Evolutionary conservation across 1,284 basidiomycete species (phyloP), one percentile per base, ranked within the genome.

Genomic region (Flammula alnicola): DNA sequence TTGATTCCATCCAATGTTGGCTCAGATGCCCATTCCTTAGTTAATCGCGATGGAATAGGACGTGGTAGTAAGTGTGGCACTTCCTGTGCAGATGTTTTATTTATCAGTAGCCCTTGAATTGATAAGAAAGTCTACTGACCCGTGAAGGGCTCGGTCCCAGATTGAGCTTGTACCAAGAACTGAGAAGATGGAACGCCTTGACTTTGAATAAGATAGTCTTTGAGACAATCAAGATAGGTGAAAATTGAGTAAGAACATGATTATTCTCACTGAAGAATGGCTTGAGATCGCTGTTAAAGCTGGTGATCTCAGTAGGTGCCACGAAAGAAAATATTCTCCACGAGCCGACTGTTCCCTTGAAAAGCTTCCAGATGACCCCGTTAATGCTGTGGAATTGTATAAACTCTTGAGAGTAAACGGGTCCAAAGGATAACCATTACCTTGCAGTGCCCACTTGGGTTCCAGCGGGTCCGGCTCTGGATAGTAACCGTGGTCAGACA

Each of bases 271-370:
- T 68, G 52, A 71, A 56, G 64, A 71, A 73, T 5, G 63, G 62
- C 47, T 68, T 68, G 35, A 71, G 61, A 30, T 73, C 69, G 14
- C 58, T 51, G 49, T 65, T 67, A 54, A 65, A 71, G 56, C 60
- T 61, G 23, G 65, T 69, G 39, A 68, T 64, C 58, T 72, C 64
- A 57, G 36, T 69, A 44, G 43, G 57, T 4, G 72, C 74, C 8
- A 76, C 68, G 50, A 68, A 72, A 2, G 70, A 70, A 54, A 68
- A 67, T 37, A 70, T 65, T 20, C 64, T 68, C 69, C 69, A 72
- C 19, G 63, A 68, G 14, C 55, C 54, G 12, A 72, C 69, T 7
- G 60, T 63, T 31, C 70, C 70, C 52, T 67, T 69, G 59, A 61
- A 70, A 32, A 72, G 62, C 14, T 52, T 62, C 68, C 69, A 72